A percentile compares a stretch with the other conserved stretches of the same genome.
phyloP scores from a whole-genome alignment of 164 flowering plant species.

The Vitis amurensis region DNA sequence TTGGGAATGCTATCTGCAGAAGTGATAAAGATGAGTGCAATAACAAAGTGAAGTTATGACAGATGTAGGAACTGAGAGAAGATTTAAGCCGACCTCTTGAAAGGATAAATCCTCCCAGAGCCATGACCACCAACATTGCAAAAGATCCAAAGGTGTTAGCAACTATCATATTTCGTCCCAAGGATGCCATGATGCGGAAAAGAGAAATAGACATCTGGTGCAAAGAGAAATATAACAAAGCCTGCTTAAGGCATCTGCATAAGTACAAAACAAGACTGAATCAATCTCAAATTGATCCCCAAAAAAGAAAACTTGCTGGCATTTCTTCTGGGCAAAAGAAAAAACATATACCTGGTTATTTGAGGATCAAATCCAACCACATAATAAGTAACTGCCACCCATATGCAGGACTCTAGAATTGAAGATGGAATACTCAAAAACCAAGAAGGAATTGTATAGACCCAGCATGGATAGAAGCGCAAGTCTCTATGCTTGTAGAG shows the following conservation, averaged over 20 bases:
- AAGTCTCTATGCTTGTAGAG: slow-evolving; percentile 2
- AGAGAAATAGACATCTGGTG: slow-evolving; percentile 30
- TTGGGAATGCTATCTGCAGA: slow-evolving; percentile 74
- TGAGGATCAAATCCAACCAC: not conserved
- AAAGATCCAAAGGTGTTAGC: slow-evolving; percentile 98
- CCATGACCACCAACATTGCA: slow-evolving; percentile 93
- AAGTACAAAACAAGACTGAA: not conserved
- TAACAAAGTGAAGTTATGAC: not conserved
- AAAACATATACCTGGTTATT: not conserved
- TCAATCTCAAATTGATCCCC: not conserved
- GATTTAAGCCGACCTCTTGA: slow-evolving; percentile 64
- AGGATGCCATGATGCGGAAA: slow-evolving; percentile 87
- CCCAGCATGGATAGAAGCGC: slow-evolving; percentile 1
- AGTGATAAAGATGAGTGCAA: slow-evolving; percentile 13
- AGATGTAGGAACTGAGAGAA: slow-evolving; percentile 3
- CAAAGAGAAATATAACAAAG: not conserved
- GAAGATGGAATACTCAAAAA: not conserved
- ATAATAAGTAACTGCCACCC: not conserved
- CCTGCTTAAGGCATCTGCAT: not conserved
- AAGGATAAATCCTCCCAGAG: slow-evolving; percentile 88
- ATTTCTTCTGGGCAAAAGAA: not conserved
- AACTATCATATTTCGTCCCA: slow-evolving; percentile 93
- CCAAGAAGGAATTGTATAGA: not conserved
- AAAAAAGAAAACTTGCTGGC: too few relatives aligned
- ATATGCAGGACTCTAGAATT: not conserved